phyloP scores from a whole-genome alignment of 441 rosid species.

The Isatis lusitanica region DNA sequence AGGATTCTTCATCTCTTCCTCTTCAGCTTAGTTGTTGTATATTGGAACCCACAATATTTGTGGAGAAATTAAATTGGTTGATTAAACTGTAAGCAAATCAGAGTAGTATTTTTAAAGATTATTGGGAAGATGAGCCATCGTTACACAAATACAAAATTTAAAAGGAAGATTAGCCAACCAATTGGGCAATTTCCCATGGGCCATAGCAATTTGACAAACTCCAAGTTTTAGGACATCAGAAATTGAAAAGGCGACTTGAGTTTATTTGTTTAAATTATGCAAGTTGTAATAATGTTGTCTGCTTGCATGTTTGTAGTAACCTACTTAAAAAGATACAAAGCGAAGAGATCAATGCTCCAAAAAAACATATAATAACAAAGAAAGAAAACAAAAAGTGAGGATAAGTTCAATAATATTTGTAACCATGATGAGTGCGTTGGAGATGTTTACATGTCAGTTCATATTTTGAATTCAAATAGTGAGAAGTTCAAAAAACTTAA shows the following conservation, averaged over 20 bases:
- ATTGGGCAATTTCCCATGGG: constrained; percentile 16
- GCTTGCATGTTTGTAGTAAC: constrained; percentile 35
- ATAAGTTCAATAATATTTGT: background rate
- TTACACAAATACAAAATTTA: background rate
- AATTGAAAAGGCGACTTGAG: constrained; percentile 10
- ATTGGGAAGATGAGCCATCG: constrained; percentile 7
- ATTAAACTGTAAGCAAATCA: constrained; percentile 23
- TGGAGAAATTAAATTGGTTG: constrained; percentile 7
- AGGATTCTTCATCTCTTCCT: no score
- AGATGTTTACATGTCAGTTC: constrained; percentile 8
- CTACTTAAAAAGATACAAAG: constrained; percentile 18
- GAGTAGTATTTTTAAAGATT: background rate
- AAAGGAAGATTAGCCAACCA: constrained; percentile 9
- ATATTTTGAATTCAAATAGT: constrained; percentile 21
- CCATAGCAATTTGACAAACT: constrained; percentile 21
- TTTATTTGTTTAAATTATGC: constrained; percentile 15
- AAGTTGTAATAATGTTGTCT: constrained; percentile 37
- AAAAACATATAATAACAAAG: background rate
- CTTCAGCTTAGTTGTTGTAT: background rate
- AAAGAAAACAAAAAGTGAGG: background rate
- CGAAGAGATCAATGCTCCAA: constrained; percentile 19
- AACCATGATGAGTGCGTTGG: constrained; percentile 18
- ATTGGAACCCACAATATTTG: constrained; percentile 23
- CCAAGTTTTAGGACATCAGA: constrained; percentile 18
- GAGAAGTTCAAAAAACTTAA: background rate